A percentile compares a stretch with the other conserved stretches of the same genome.
Conservation (phyloP, 139 green algal genomes). For the Edaphochlamys debaryana region DNA sequence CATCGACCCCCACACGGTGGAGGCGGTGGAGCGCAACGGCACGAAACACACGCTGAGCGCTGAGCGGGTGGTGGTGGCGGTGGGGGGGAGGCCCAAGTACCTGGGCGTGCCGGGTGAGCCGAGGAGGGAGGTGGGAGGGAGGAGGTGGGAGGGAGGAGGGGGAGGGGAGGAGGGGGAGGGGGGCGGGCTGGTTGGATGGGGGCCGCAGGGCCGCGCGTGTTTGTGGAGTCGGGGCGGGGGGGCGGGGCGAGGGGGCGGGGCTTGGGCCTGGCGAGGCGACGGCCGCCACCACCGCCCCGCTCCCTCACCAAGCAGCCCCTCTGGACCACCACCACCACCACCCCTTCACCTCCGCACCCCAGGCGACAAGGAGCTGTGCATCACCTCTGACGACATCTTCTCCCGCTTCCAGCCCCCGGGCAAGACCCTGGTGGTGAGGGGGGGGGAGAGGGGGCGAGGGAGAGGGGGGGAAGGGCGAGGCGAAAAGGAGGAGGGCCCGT, state of each 20-base stretch:
- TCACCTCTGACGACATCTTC: constrained; percentile 90
- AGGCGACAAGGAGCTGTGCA: constrained; percentile 76
- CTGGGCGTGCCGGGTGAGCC: constrained; percentile 43
- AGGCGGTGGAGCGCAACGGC: constrained; percentile 35
- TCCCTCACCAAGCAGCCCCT: too few species aligned
- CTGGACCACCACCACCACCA: too few species aligned
- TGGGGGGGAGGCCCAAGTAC: constrained; percentile 69
- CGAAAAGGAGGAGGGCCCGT: too few species aligned
- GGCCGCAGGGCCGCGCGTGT: too few species aligned
- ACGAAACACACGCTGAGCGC: constrained; percentile 29
- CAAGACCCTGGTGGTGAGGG: constrained; percentile 74
- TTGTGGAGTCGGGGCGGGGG: too few species aligned
- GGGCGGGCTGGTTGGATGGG: too few species aligned
- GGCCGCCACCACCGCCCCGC: too few species aligned
- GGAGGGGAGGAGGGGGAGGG: too few species aligned
- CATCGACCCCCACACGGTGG: constrained; percentile 85
- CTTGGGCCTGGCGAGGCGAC: too few species aligned
- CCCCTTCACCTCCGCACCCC: not conserved
- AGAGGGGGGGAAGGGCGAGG: too few species aligned
- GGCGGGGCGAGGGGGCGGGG: too few species aligned
- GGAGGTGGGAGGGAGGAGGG: not conserved
- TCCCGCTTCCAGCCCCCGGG: constrained; percentile 67
- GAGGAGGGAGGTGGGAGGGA: not conserved
- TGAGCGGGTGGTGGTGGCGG: constrained; percentile 64
- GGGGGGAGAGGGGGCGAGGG: too few species aligned